phyloP scores from a whole-genome alignment of 352 stramenopile species.

The Pythium scleroteichum region DNA sequence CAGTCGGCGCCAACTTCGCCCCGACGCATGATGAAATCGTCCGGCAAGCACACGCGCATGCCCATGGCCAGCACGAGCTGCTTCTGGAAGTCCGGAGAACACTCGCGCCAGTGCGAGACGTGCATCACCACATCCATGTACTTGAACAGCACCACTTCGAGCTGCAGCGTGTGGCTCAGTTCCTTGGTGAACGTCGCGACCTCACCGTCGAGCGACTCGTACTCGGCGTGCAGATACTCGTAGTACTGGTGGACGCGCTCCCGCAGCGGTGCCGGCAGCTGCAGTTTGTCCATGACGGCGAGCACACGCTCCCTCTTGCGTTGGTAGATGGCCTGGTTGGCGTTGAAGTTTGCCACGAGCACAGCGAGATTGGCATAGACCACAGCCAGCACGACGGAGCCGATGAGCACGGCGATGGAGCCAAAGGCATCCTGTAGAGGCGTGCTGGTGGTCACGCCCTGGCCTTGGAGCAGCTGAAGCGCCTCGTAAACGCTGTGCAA shows the following conservation, averaged over 20 bases:
- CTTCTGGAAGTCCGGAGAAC: conserved; percentile 63
- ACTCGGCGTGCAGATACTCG: conserved; percentile 60
- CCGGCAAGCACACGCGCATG: conserved; percentile 66
- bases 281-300: conserved; percentile 50
- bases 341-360: conserved; percentile 58
- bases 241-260: conserved; percentile 74
- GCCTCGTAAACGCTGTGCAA: conserved; percentile 13
- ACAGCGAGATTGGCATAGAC: conserved; percentile 66
- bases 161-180: conserved; percentile 50
- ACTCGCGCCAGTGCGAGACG: conserved; percentile 56
- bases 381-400: conserved; percentile 56
- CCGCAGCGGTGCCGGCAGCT: conserved; percentile 45
- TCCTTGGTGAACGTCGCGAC: conserved; percentile 53
- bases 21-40: conserved; percentile 70
- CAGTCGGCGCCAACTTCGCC: conserved; percentile 61
- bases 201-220: conserved; percentile 61
- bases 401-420: conserved; percentile 42
- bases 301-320: conserved; percentile 68
- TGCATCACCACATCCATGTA: conserved; percentile 69
- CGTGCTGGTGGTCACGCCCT: conserved; percentile 36
- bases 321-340: conserved; percentile 50
- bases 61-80: conserved; percentile 54
- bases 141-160: conserved; percentile 71
- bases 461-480: conserved; percentile 51
- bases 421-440: conserved; percentile 42